Evolutionary conservation across 78 protist genomes (phyloP).

Genomic region (Dictyostelium intermedium): DNA sequence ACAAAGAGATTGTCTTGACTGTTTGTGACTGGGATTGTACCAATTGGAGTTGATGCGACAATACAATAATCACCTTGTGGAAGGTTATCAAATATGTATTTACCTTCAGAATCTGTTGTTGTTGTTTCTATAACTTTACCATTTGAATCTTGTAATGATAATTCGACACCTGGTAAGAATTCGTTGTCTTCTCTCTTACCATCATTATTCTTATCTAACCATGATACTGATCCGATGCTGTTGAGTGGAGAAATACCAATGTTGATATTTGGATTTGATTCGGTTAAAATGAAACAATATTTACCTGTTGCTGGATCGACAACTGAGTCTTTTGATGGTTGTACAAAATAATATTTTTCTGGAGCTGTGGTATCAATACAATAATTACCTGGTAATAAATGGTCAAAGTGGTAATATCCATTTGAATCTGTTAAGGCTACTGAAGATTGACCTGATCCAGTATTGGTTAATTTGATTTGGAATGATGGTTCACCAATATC

Average conservation of each 20-base stretch:
- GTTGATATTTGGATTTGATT: not conserved
- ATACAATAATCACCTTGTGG: constrained; percentile 46
- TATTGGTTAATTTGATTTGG: not conserved
- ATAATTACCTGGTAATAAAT: constrained; percentile 2
- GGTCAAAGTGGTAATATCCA: not conserved
- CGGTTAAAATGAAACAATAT: not conserved
- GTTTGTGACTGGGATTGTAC: not conserved
- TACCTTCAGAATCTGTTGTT: not conserved
- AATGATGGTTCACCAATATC: not conserved
- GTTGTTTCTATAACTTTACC: not conserved
- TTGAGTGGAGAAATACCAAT: constrained; percentile 14
- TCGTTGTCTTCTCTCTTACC: not conserved
- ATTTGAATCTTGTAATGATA: constrained; percentile 11
- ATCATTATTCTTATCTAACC: constrained; percentile 30
- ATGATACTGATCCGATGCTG: constrained; percentile 15
- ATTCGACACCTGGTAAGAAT: not conserved
- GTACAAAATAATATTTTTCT: not conserved
- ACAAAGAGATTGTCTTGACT: not conserved
- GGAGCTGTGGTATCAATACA: not conserved
- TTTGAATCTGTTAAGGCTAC: not conserved
- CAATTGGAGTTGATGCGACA: not conserved
- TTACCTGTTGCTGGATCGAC: not conserved
- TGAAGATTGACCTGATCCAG: not conserved
- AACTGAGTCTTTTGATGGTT: not conserved
- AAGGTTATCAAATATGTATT: not conserved